Evolutionary conservation across 768 basidiomycete genomes (phyloP).

Genomic region (Amanita subjunquillea): DNA sequence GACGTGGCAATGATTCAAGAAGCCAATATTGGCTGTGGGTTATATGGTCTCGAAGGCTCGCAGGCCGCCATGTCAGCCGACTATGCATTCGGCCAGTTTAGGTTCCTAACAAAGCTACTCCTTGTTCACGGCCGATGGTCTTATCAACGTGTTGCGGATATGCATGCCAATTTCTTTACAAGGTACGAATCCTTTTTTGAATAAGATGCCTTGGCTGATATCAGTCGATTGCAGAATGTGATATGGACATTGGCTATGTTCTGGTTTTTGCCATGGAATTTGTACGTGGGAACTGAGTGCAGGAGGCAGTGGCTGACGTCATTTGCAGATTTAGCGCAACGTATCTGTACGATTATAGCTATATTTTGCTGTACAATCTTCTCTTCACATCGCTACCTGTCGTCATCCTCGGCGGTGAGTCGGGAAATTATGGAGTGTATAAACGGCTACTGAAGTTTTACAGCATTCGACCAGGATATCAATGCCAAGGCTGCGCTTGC

Average conservation of each 20-base stretch:
- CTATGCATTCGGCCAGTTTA: constrained; percentile 96
- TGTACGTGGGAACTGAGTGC: not conserved
- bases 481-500: constrained; percentile 84
- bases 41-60: constrained; percentile 90
- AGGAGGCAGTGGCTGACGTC: constrained; percentile 6
- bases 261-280: constrained; percentile 86
- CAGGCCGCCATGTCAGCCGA: constrained; percentile 99
- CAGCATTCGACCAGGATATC: constrained; percentile 93
- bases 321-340: constrained; percentile 77
- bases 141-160: constrained; percentile 91
- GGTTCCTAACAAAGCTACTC: constrained; percentile 83
- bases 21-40: constrained; percentile 94
- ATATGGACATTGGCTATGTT: constrained; percentile 92
- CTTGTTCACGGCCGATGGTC: constrained; percentile 97
- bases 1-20: constrained; percentile 99
- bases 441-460: constrained; percentile 1
- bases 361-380: constrained; percentile 85
- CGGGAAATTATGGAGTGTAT: not conserved
- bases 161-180: constrained; percentile 98
- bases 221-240: constrained; percentile 47
- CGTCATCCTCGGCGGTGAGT: constrained; percentile 73
- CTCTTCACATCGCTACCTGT: constrained; percentile 93
- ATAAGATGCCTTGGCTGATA: constrained; percentile 5
- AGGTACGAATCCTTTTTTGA: constrained; percentile 37
- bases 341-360: constrained; percentile 91